A percentile compares a stretch with the other conserved stretches of the same genome.
Evolutionary conservation across 768 basidiomycete species (phyloP).

Genomic region (Amanita fuliginea): DNA sequence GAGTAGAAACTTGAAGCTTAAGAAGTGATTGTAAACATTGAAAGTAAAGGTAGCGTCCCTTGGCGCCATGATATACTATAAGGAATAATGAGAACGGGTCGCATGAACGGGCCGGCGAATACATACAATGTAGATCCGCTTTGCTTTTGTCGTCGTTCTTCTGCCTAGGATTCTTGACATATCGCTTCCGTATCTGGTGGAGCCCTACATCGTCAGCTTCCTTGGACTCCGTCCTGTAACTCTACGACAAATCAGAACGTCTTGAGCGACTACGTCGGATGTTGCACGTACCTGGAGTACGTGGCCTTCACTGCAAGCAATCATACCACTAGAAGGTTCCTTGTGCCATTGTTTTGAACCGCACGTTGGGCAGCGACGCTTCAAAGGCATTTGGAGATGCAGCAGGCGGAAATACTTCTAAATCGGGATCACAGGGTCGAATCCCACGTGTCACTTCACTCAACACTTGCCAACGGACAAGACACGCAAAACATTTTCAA

Average conservation of each 20-base stretch:
- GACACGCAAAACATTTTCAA: neutral
- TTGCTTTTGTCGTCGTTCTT: conserved; percentile 38
- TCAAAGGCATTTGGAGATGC: conserved; percentile 37
- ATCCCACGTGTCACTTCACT: conserved; percentile 2
- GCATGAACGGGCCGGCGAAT: neutral
- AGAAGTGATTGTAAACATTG: conserved; percentile 78
- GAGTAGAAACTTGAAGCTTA: conserved; percentile 59
- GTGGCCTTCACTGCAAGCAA: conserved; percentile 88
- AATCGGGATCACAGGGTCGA: conserved; percentile 4
- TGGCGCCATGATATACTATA: conserved; percentile 75
- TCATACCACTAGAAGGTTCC: conserved; percentile 67
- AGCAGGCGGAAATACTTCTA: neutral
- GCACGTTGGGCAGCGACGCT: conserved; percentile 64
- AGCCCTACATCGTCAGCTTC: conserved; percentile 56
- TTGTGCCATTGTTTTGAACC: conserved; percentile 85
- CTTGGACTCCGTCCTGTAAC: conserved; percentile 71
- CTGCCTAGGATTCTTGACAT: conserved; percentile 45
- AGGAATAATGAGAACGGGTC: neutral
- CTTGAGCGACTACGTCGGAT: conserved; percentile 1
- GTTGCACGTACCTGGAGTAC: conserved; percentile 58
- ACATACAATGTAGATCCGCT: conserved; percentile 48
- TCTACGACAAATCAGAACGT: conserved; percentile 29
- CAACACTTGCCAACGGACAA: neutral
- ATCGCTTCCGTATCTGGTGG: conserved; percentile 55
- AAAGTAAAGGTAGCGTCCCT: conserved; percentile 71